Evolutionary conservation across 2,329 filamentous ascomycete species (phyloP).

Genomic region (Hypoxylon sp.): DNA sequence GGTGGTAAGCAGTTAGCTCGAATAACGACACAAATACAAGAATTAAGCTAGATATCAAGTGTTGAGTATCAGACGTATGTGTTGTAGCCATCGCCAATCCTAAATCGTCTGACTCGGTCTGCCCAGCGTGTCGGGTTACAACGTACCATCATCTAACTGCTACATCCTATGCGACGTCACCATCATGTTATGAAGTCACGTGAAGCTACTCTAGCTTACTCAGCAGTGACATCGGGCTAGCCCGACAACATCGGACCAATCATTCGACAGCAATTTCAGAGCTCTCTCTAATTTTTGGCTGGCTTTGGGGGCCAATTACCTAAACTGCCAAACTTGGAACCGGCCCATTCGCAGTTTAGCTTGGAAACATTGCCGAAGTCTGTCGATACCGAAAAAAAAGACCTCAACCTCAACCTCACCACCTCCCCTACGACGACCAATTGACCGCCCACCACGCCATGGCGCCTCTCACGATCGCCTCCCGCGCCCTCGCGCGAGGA

Average conservation of each 20-base stretch:
- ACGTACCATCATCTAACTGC: too few species aligned
- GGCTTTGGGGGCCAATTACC: slow-evolving; percentile 58
- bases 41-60: neutral
- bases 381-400: slow-evolving; percentile 58
- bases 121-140: neutral
- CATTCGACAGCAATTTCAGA: slow-evolving; percentile 61
- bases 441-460: slow-evolving; percentile 60
- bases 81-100: neutral
- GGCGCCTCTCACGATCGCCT: slow-evolving; percentile 76
- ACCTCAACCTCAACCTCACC: slow-evolving; percentile 62
- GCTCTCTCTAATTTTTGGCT: slow-evolving; percentile 51
- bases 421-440: slow-evolving; percentile 48
- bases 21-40: neutral
- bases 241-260: slow-evolving; percentile 56
- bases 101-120: neutral
- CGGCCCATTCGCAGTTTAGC: slow-evolving; percentile 34
- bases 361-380: slow-evolving; percentile 44
- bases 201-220: slow-evolving; percentile 21
- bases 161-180: slow-evolving; percentile 33
- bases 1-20: neutral
- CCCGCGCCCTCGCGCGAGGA: slow-evolving; percentile 76
- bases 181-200: slow-evolving; percentile 18
- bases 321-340: too few species aligned
- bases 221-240: slow-evolving; percentile 30
- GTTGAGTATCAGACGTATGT: neutral